phyloP scores from a whole-genome alignment of 164 flowering plant genomes.

The Dillenia turbinata region DNA sequence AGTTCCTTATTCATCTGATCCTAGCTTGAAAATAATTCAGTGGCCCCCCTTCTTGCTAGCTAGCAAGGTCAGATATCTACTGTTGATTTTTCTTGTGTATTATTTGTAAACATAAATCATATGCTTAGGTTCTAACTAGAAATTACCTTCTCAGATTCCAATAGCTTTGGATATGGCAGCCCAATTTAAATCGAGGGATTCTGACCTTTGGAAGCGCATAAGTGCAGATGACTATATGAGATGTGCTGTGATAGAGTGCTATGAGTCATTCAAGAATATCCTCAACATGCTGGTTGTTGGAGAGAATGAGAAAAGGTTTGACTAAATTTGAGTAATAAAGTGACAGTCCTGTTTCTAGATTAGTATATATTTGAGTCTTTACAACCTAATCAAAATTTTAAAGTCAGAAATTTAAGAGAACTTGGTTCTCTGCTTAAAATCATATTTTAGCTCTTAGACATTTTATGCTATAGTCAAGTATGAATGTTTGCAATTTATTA shows the following conservation, averaged over 20 bases:
- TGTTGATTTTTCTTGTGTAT: slow-evolving; percentile 6
- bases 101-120: slow-evolving; percentile 1
- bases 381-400: too few relatives aligned
- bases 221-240: slow-evolving; percentile 95
- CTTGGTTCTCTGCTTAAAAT: too few relatives aligned
- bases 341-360: too few relatives aligned
- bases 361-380: too few relatives aligned
- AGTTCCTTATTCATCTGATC: slow-evolving; percentile 92
- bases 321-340: too few relatives aligned
- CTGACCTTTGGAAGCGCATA: slow-evolving; percentile 96
- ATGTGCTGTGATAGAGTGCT: slow-evolving; percentile 96
- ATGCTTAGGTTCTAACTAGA: too few relatives aligned
- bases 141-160: slow-evolving; percentile 63
- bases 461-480: neutral
- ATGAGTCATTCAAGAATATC: slow-evolving; percentile 78
- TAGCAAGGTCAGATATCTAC: slow-evolving; percentile 65
- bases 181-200: slow-evolving; percentile 67
- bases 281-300: slow-evolving; percentile 69
- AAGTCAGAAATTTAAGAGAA: neutral
- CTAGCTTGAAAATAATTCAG: slow-evolving; percentile 76
- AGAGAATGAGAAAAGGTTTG: slow-evolving; percentile 84
- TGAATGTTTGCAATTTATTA: too few relatives aligned
- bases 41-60: slow-evolving; percentile 99
- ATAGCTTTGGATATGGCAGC: slow-evolving; percentile 96
- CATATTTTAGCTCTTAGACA: neutral